Percentiles rank a stretch among this genome's conserved stretches.
These are phyloP conservation scores for Leccinellum rugosiceps DNA, from an alignment of 768 basidiomycete genomes.

Conservation along the genomic window DNA sequence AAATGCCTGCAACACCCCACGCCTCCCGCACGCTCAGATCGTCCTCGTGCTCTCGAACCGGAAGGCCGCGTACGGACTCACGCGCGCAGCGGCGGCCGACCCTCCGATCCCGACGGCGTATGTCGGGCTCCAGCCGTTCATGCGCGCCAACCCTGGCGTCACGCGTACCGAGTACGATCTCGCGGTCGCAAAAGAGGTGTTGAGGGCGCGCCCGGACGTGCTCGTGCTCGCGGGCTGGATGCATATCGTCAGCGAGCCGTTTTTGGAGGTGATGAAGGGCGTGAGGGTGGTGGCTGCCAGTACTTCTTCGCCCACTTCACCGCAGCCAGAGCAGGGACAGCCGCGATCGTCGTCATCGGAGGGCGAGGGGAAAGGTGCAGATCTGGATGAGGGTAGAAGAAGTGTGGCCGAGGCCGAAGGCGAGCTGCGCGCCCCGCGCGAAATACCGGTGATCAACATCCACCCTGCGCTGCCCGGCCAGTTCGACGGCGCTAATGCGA, in stretches of 20 bases:
- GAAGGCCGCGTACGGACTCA: constrained; percentile 86
- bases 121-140: constrained; percentile 80
- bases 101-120: constrained; percentile 82
- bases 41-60: constrained; percentile 87
- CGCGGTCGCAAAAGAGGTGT: constrained; percentile 69
- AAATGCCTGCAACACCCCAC: constrained; percentile 76
- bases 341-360: background rate
- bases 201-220: constrained; percentile 68
- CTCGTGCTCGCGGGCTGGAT: constrained; percentile 99
- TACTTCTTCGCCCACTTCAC: background rate
- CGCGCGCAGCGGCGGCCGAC: constrained; percentile 61
- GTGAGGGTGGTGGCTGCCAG: constrained; percentile 31
- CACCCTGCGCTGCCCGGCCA: constrained; percentile 94
- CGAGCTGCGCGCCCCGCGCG: constrained; percentile 14
- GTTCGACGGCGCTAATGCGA: constrained; percentile 95
- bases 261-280: constrained; percentile 60
- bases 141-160: constrained; percentile 67
- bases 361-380: background rate
- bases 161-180: constrained; percentile 83
- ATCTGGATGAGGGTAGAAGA: background rate
- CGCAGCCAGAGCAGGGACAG: no score
- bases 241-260: constrained; percentile 87
- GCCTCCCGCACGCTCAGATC: constrained; percentile 68
- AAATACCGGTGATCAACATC: constrained; percentile 88
- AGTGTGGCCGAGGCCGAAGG: constrained; percentile 28